Evolutionary conservation across 2,329 filamentous ascomycete species (phyloP), one percentile per base, ranked within the genome.

Genomic region (Aschersonia sp.): DNA sequence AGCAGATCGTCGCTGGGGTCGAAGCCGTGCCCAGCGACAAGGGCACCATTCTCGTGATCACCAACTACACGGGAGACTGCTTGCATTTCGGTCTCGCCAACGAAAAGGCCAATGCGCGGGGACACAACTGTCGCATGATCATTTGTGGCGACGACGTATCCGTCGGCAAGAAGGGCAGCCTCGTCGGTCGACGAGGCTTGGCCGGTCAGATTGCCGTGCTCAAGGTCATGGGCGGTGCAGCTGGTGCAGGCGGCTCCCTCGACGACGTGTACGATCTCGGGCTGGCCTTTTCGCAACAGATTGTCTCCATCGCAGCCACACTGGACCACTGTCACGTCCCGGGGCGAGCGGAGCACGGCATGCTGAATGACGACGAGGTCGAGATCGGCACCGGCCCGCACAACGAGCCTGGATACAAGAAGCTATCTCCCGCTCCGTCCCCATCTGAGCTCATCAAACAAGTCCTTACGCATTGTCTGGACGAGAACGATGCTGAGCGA

Each of bases 341-440:
- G 0, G 74, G 74, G 0, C 66, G 73, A 40, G 58, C 64, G 2
- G 66, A 74, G 49, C 70, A 73, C 49, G 67, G 61, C n/a, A 67
- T 62, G 12, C 66, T 80, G 2, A 64, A 61, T 8, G 58, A 62
- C 1, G 60, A 76, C 48, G 76, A 77, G 48, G 59, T 81, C 37
- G 79, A 81, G 58, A 66, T 83, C n/a, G 79, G 80, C 4, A 81
- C 79, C 29, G 79, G 80, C 0, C 77, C 77, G 11, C 80, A 84
- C 58, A 82, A 82, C 56, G 79, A 84, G 59, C 79, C 79, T 0
- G 79, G 73, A 0, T 73, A 77, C 55, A 68, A 66, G 55, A 77
- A 76, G 58, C 55, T 80, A 14, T 72, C 71, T 0, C 78, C 74
- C 0, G 66, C 61, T 0, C 74, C 72, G 3, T 63, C 70, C 7